Percentiles rank a stretch among this genome's conserved stretches.
phyloP scores from a whole-genome alignment of 345 rosid species.

The Gynandropsis gynandra region DNA sequence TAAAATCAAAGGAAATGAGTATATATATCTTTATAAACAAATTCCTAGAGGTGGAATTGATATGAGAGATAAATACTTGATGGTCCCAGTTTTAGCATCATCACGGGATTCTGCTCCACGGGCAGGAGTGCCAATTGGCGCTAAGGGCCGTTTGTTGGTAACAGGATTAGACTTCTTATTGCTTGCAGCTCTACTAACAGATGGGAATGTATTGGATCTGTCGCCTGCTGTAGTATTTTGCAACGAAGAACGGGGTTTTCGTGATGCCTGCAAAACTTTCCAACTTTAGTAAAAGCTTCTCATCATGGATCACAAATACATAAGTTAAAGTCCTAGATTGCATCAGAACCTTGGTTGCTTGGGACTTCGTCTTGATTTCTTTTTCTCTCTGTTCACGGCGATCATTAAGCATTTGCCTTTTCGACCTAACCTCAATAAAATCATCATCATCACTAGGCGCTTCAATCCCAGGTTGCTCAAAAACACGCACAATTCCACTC shows the following conservation, averaged over 20 bases:
- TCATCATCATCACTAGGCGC: slow-evolving; percentile 90
- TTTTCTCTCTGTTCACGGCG: slow-evolving; percentile 96
- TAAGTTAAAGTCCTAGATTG: slow-evolving; percentile 15
- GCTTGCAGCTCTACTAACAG: slow-evolving; percentile 33
- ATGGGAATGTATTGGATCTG: slow-evolving; percentile 40
- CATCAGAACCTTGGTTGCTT: slow-evolving; percentile 66
- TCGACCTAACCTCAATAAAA: slow-evolving; percentile 96
- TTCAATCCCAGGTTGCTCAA: slow-evolving; percentile 89
- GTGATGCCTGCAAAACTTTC: slow-evolving; percentile 40
- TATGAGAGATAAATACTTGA: slow-evolving; percentile 36
- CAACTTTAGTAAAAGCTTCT: slow-evolving; percentile 33
- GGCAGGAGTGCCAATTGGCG: slow-evolving; percentile 75
- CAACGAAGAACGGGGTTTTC: slow-evolving; percentile 41
- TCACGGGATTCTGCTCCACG: slow-evolving; percentile 48
- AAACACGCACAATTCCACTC: slow-evolving; percentile 69
- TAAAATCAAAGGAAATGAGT: neutral
- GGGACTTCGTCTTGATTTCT: slow-evolving; percentile 84
- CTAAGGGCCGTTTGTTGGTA: slow-evolving; percentile 48
- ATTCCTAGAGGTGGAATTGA: slow-evolving; percentile 9
- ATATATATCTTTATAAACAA: too few species aligned
- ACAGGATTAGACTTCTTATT: slow-evolving; percentile 30
- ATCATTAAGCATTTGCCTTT: slow-evolving; percentile 95
- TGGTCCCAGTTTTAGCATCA: slow-evolving; percentile 41
- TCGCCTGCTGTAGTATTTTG: slow-evolving; percentile 32
- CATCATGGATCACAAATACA: slow-evolving; percentile 16